phyloP scores from a whole-genome alignment of 148 eudicot genomes.

The Fagopyrum tataricum region DNA sequence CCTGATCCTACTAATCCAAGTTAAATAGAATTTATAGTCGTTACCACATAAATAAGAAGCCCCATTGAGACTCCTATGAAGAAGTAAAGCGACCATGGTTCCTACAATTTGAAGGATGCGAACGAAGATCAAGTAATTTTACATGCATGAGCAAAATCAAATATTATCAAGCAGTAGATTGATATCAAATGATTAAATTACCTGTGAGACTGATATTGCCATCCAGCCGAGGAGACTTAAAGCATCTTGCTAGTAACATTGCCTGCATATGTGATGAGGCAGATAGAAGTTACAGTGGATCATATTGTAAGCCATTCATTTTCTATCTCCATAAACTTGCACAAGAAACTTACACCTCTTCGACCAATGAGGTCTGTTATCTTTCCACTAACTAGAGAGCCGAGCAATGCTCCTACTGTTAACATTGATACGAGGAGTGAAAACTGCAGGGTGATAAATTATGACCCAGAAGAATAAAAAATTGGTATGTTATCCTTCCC shows the following conservation, averaged over 20 bases:
- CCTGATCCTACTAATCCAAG: neutral
- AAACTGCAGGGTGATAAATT: too few relatives aligned
- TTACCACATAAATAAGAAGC: neutral
- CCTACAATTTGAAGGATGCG: neutral
- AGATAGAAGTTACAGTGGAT: too few relatives aligned
- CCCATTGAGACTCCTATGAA: constrained; percentile 4
- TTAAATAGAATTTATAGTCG: neutral
- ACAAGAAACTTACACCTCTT: constrained; percentile 22
- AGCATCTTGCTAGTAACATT: neutral
- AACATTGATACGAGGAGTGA: constrained; percentile 29
- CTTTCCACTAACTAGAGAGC: constrained; percentile 26
- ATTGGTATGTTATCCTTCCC: too few relatives aligned
- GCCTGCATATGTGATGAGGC: neutral
- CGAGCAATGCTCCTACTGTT: constrained; percentile 21
- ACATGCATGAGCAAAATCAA: neutral
- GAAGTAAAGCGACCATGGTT: constrained; percentile 3
- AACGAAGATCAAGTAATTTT: neutral
- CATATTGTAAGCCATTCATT: neutral
- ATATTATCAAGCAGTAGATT: neutral
- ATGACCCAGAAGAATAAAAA: too few relatives aligned
- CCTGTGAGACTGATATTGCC: constrained; percentile 16
- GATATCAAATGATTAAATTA: neutral
- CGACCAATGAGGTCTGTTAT: constrained; percentile 30
- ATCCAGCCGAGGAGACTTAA: neutral
- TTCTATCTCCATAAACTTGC: neutral